Base-by-base conservation (phyloP, 805 yeast species). In the Isabelozyma heimii region DNA sequence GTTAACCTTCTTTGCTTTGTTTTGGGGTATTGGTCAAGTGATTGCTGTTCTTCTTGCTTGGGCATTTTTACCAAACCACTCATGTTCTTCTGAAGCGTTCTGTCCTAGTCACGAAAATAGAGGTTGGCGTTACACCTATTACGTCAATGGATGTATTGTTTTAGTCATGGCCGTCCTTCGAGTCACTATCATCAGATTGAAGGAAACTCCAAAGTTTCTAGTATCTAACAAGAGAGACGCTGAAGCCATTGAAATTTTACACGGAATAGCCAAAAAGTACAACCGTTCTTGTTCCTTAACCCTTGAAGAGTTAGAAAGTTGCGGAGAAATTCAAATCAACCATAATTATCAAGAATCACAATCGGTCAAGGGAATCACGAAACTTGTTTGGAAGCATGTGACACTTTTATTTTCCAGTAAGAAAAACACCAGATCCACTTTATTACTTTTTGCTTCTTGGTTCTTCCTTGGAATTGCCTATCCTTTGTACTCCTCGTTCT, bases 1-100 rank as follows among this genome's bases (percentile, higher is more conserved):
- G 52, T 68, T 77, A 45, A 80, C 85, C 2, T 67, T 78, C 37
- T 72, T 82, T 58, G 70, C 63, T 8, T 59, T 73, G 37, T 83
- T 76, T 76, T 82, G 87, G 87, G 85, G 84, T 40, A 67, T 82
- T 44, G 87, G 86, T 40, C 85, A 81, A 59, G 78, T 83, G 1
- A 68, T 82, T 45, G 76, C 82, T 16, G 71, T 70, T 9, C 64
- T 80, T n/a, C 56, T 80, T 37, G 81, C 84, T 2, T 82, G 82
- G 81, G 84, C 82, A 0, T 79, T 78, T 50, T 62, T 82, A 43
- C 78, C 83, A 13, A 72, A 76, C 47, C 64, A 71, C 50, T 71
- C 79, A 1, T 81, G 87, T 58, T 62, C 66, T 5, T 69, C 61
- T 8, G 59, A 52, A 24, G 55, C 47, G 15, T 45, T 68, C 40